Percentiles rank a stretch among this genome's conserved stretches.
These are phyloP conservation scores for Elongisporangium undulatum DNA, from an alignment of 352 stramenopile species.

Conservation along the genomic window DNA sequence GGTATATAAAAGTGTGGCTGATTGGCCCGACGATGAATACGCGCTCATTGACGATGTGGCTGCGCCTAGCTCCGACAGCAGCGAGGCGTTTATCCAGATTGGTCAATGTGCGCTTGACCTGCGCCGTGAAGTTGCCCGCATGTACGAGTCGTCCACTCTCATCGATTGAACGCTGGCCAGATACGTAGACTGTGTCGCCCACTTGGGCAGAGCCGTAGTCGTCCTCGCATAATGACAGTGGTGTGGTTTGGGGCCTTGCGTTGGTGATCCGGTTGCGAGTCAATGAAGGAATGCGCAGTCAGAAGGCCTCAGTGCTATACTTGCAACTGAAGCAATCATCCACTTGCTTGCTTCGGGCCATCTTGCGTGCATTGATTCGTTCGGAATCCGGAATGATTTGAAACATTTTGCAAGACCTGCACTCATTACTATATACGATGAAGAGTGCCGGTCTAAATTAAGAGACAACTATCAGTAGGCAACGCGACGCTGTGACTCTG, in stretches of 20 bases:
- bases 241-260: background rate
- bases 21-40: background rate
- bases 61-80: background rate
- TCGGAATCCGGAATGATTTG: too few species aligned
- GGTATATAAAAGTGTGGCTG: background rate
- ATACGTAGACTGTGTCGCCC: background rate
- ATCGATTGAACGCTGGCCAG: background rate
- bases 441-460: too few species aligned
- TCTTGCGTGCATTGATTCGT: too few species aligned
- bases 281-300: too few species aligned
- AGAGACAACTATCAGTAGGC: too few species aligned
- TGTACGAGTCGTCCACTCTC: background rate
- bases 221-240: background rate
- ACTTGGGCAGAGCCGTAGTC: background rate
- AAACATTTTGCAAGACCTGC: too few species aligned
- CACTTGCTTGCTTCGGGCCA: too few species aligned
- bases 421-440: too few species aligned
- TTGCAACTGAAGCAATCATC: too few species aligned
- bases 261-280: too few species aligned
- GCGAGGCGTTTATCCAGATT: background rate
- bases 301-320: too few species aligned
- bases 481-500: too few species aligned
- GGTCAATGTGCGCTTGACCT: background rate
- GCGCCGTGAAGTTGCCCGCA: background rate
- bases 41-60: background rate